Evolutionary conservation across 345 rosid species (phyloP).

Genomic region (Linum trigynum): DNA sequence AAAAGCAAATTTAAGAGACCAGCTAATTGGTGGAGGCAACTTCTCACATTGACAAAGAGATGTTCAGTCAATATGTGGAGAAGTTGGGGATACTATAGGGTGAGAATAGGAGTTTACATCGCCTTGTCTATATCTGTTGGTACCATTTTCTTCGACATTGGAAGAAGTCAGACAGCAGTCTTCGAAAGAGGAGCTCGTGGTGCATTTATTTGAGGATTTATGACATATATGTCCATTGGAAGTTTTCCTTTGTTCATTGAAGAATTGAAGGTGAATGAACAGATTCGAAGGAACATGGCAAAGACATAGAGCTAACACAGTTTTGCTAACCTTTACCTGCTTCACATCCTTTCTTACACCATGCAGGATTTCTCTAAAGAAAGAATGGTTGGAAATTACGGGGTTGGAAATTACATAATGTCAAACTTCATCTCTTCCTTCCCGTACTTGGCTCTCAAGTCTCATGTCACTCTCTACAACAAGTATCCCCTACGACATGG

Average conservation of each 20-base stretch:
- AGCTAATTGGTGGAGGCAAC: conserved; percentile 42
- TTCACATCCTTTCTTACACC: neutral
- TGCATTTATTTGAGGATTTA: conserved; percentile 41
- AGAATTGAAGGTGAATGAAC: conserved; percentile 37
- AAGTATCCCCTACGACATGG: conserved; percentile 37
- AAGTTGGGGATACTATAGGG: conserved; percentile 44
- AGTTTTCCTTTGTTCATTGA: conserved; percentile 50
- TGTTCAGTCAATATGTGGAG: conserved; percentile 41
- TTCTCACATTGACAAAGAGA: conserved; percentile 32
- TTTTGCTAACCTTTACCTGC: neutral
- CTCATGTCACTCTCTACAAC: conserved; percentile 29
- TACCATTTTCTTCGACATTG: conserved; percentile 29
- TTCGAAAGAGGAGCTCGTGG: conserved; percentile 39
- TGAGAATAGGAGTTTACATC: conserved; percentile 35
- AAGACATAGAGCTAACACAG: neutral
- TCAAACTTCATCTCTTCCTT: conserved; percentile 44
- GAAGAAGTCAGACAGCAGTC: conserved; percentile 27
- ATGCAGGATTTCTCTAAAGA: conserved; percentile 35
- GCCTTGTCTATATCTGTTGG: conserved; percentile 38
- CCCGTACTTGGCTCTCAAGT: conserved; percentile 31
- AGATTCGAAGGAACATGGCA: neutral
- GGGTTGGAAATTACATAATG: conserved; percentile 29
- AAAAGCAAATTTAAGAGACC: conserved; percentile 14
- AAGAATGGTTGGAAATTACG: conserved; percentile 37
- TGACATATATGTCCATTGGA: conserved; percentile 51